Base-by-base conservation (phyloP, 2,329 filamentous ascomycete genomes). In the Phyllosticta citribraziliensis region DNA sequence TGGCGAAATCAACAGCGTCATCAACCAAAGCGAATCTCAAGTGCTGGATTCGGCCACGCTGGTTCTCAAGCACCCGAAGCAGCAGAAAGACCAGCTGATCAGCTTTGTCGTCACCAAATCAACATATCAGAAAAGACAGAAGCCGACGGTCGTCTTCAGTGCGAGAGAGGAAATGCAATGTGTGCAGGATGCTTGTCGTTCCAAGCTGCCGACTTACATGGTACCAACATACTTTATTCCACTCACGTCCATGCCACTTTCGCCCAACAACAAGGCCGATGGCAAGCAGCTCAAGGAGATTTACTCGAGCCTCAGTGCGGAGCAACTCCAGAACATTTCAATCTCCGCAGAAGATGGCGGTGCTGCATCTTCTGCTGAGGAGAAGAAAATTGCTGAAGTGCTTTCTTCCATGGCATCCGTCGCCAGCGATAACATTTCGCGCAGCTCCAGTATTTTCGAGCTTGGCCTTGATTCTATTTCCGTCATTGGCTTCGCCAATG, bases 231-330 rank as follows among this genome's bases (percentile, higher is more conserved):
- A 94, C 68, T 85, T 95, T 62, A 77, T 96, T 24, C 82, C 82
- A 3, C 75, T 96, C 8, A 81, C 85, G 0, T 80, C 77, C 8
- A 85, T 97, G 59, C 92, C 92, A 0, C 78, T 97, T 0, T 95
- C 90, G 1, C 78, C 88, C 6, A 97, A 96, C 72, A 96, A 96
- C 73, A 97, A 97, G 70, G 87, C 88, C 0, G 91, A 97, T 67
- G 79, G 81, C 6, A 93, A 88, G 68, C 78, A 80, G 40, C 74
- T 97, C 2, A 86, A 82, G 62, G 73, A 75, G 0, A 73, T 95
- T 1, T 96, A 93, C 68, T 74, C 81, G 10, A 74, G 76, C 0
- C 70, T 93, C 2, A 79, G 82, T 0, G 74, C 82, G 0, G 82
- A 84, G 35, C 77, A 86, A 9, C 75, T 95, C 20, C 84, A 89